Evolutionary conservation across 2,329 filamentous ascomycete species (phyloP).

Genomic region (Alternaria gansuensis): DNA sequence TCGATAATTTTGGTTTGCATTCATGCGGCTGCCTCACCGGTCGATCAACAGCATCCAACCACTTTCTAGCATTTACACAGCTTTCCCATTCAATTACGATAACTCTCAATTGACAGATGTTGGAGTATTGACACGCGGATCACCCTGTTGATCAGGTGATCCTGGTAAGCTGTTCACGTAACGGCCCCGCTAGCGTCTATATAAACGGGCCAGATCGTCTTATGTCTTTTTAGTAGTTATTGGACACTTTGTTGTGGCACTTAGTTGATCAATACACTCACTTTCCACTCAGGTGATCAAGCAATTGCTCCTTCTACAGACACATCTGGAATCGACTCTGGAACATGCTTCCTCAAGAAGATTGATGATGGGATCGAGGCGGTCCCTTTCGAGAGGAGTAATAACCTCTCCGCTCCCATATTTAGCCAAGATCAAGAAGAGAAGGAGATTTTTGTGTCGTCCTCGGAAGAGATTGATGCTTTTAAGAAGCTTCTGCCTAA

Average conservation of each 20-base stretch:
- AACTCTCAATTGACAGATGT: conserved; percentile 13
- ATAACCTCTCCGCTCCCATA: conserved; percentile 37
- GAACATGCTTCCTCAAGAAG: conserved; percentile 22
- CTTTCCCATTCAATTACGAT: conserved; percentile 30
- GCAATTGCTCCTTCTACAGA: too few species aligned
- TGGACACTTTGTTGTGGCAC: too few species aligned
- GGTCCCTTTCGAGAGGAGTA: conserved; percentile 42
- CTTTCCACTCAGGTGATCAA: too few species aligned
- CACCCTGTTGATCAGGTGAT: too few species aligned
- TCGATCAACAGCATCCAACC: conserved; percentile 36
- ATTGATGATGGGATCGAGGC: conserved; percentile 46
- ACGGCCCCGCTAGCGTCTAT: too few species aligned
- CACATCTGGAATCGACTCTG: conserved; percentile 23
- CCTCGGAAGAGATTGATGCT: conserved; percentile 7
- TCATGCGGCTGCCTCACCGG: conserved; percentile 39
- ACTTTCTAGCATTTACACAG: conserved; percentile 43
- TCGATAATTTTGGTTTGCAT: conserved; percentile 1
- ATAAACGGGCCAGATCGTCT: too few species aligned
- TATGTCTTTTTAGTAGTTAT: too few species aligned
- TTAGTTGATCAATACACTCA: too few species aligned
- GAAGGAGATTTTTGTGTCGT: conserved; percentile 38
- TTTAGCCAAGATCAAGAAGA: conserved; percentile 39
- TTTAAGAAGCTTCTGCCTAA: conserved; percentile 39
- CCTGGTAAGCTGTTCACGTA: too few species aligned
- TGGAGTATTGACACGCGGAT: too few species aligned